Evolutionary conservation across 306 rosid genomes (phyloP).

Genomic region (Begonia fuchsioides): DNA sequence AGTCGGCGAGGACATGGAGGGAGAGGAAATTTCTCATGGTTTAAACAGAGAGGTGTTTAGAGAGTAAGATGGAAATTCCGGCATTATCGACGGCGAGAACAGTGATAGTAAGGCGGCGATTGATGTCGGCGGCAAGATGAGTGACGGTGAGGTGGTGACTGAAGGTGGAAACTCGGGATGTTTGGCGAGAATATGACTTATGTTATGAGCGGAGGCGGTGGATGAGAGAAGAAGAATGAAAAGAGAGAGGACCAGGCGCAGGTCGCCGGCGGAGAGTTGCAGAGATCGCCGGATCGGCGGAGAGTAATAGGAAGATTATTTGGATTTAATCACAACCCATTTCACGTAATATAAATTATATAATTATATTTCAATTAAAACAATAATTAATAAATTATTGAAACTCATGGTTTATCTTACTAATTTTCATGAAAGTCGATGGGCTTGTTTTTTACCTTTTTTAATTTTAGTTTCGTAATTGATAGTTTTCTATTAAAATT

Average conservation of each 20-base stretch:
- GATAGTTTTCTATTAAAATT: too few relatives aligned
- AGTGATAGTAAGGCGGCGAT: slow-evolving; percentile 87
- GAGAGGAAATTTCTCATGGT: slow-evolving; percentile 74
- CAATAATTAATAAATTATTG: too few relatives aligned
- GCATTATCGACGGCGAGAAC: slow-evolving; percentile 78
- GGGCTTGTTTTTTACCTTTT: too few relatives aligned
- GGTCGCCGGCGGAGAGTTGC: neutral
- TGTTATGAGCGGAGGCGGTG: slow-evolving; percentile 37
- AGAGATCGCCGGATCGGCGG: slow-evolving; percentile 3
- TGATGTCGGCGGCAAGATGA: slow-evolving; percentile 79
- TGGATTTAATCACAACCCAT: too few relatives aligned
- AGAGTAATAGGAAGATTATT: neutral
- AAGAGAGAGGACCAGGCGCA: slow-evolving; percentile 17
- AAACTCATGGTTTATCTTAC: too few relatives aligned
- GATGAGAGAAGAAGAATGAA: slow-evolving; percentile 5
- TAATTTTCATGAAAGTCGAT: too few relatives aligned
- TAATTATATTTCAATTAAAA: too few relatives aligned
- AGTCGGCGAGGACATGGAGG: slow-evolving; percentile 75
- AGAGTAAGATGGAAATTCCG: slow-evolving; percentile 58
- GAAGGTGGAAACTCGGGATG: slow-evolving; percentile 70
- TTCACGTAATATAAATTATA: too few relatives aligned
- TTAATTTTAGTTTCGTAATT: too few relatives aligned
- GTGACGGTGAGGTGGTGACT: slow-evolving; percentile 83
- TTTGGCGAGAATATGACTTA: slow-evolving; percentile 49
- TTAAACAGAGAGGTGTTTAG: slow-evolving; percentile 40